phyloP scores from a whole-genome alignment of 1,139 yeast genomes.

The Lodderomyces metapsilosis region DNA sequence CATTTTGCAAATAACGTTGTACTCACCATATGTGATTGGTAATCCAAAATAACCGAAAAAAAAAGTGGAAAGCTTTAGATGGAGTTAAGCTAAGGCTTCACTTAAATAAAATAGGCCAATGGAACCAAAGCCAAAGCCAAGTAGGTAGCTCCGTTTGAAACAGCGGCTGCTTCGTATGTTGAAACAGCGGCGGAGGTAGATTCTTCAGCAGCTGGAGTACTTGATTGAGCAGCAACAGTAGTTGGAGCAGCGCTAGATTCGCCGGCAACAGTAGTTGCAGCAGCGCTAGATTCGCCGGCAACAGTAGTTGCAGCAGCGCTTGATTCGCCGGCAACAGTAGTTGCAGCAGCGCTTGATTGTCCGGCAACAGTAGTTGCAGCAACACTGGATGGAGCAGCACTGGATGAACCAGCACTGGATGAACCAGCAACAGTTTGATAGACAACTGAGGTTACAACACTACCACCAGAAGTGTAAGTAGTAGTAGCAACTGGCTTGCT shows the following conservation, averaged over 20 bases:
- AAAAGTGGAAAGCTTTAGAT: slow-evolving; percentile 1
- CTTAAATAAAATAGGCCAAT: slow-evolving; percentile 24
- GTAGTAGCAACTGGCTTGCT: slow-evolving; percentile 10
- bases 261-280: too few species aligned
- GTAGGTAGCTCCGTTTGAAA: slow-evolving; percentile 23
- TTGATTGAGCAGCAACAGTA: too few species aligned
- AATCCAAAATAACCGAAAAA: slow-evolving; percentile 11
- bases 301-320: slow-evolving; percentile 11
- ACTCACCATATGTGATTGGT: not conserved
- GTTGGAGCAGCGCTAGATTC: too few species aligned
- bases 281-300: slow-evolving; percentile 10
- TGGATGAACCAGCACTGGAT: slow-evolving; percentile 15
- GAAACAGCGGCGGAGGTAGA: slow-evolving; percentile 23
- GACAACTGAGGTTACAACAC: slow-evolving; percentile 2
- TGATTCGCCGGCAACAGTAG: slow-evolving; percentile 10
- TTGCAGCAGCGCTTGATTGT: slow-evolving; percentile 12
- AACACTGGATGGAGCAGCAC: slow-evolving; percentile 12
- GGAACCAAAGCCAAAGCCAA: slow-evolving; percentile 27
- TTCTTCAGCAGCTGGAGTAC: slow-evolving; percentile 26
- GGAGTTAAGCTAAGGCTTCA: slow-evolving; percentile 3
- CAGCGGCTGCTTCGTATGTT: slow-evolving; percentile 24
- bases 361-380: slow-evolving; percentile 12
- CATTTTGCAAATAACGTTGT: too few species aligned
- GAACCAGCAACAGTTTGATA: slow-evolving; percentile 14
- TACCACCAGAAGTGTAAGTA: slow-evolving; percentile 6